Percentiles rank a stretch among this genome's conserved stretches.
phyloP scores from a whole-genome alignment of 306 rosid species.

The Delonix regia region DNA sequence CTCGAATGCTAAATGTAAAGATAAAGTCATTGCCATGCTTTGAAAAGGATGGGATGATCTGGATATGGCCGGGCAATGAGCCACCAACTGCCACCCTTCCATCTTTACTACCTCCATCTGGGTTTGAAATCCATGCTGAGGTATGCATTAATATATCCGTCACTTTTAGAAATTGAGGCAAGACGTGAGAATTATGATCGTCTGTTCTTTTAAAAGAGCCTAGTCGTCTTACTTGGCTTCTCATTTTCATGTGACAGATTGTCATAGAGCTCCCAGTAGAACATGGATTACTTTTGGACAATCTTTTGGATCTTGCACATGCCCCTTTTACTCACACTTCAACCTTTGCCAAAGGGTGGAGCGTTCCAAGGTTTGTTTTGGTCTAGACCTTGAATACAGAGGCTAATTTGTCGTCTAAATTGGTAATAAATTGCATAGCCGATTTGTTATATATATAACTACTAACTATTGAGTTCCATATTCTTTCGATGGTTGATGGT shows the following conservation, averaged over 20 bases:
- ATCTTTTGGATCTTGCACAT: conserved; percentile 98
- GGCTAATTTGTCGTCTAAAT: conserved; percentile 6
- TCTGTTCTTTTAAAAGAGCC: neutral
- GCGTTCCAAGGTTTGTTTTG: conserved; percentile 83
- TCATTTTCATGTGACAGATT: conserved; percentile 53
- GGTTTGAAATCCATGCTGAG: conserved; percentile 91
- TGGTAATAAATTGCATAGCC: neutral
- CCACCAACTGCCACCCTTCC: conserved; percentile 75
- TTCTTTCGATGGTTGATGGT: neutral
- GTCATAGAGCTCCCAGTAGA: conserved; percentile 91
- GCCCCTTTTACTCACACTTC: conserved; percentile 99
- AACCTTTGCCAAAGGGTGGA: conserved; percentile 98
- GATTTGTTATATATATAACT: neutral
- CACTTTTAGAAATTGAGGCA: conserved; percentile 13
- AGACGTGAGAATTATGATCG: conserved; percentile 9
- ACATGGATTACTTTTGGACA: conserved; percentile 95
- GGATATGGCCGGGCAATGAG: conserved; percentile 98
- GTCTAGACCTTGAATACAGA: neutral
- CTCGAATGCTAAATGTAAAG: conserved; percentile 62
- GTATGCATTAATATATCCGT: conserved; percentile 40
- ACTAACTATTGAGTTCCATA: neutral
- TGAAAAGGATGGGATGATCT: conserved; percentile 89
- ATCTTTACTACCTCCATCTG: conserved; percentile 83
- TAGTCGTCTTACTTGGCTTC: conserved; percentile 26
- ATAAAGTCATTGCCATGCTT: conserved; percentile 89